Evolutionary conservation across 2,329 filamentous ascomycete genomes (phyloP).

Genomic region (Proliferodiscus dingleyae): DNA sequence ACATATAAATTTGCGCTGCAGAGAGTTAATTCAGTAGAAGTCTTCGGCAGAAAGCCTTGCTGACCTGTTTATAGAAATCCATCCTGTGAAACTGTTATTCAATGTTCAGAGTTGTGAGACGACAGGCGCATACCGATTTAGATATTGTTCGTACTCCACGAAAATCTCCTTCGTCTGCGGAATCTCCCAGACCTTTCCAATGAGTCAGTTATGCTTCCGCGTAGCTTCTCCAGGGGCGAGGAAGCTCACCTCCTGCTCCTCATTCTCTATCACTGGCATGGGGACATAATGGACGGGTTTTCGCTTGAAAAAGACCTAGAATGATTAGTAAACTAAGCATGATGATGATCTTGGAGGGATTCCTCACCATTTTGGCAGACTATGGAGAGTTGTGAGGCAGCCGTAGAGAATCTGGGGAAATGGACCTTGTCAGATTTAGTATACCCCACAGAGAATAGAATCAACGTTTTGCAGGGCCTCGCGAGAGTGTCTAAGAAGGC

Average conservation of each 20-base stretch:
- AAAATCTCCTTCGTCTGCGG: constrained; percentile 88
- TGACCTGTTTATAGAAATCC: constrained; percentile 42
- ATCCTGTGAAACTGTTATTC: constrained; percentile 51
- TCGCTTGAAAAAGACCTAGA: constrained; percentile 87
- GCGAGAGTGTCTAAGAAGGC: constrained; percentile 7
- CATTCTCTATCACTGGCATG: constrained; percentile 68
- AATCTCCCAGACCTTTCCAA: constrained; percentile 79
- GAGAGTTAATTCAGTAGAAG: constrained; percentile 23
- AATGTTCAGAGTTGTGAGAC: constrained; percentile 12
- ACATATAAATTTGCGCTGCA: constrained; percentile 75
- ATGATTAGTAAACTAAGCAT: constrained; percentile 8
- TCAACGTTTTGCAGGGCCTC: constrained; percentile 7
- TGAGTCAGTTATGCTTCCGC: constrained; percentile 17
- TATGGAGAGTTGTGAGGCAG: constrained; percentile 10
- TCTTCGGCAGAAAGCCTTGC: too few relatives aligned
- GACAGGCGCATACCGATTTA: constrained; percentile 60
- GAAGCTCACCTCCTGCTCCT: constrained; percentile 69
- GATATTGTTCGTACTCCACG: constrained; percentile 79
- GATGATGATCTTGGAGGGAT: not conserved
- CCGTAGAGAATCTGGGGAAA: constrained; percentile 18
- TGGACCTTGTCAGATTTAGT: constrained; percentile 20
- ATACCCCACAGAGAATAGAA: constrained; percentile 14
- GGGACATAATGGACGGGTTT: constrained; percentile 85
- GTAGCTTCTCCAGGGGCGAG: constrained; percentile 16
- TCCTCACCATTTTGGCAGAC: constrained; percentile 26